These are phyloP conservation scores for Trametes elegans DNA, from an alignment of 768 basidiomycete genomes.

Conservation along the genomic window DNA sequence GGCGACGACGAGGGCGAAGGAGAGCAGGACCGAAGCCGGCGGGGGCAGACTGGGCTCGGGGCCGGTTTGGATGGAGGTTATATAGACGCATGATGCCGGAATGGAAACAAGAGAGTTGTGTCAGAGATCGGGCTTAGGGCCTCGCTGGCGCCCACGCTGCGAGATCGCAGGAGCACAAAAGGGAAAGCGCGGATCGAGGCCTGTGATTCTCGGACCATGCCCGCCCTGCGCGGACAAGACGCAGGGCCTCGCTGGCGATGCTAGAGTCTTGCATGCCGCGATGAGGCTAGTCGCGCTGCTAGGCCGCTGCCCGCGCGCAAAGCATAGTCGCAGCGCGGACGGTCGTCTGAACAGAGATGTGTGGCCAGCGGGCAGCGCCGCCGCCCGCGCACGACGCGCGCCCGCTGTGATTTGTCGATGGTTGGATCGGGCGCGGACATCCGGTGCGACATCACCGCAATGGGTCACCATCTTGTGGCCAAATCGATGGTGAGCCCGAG, in stretches of 20 bases:
- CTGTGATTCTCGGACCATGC: conserved; percentile 8
- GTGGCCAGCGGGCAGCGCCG: neutral
- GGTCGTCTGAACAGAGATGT: neutral
- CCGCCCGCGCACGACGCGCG: neutral
- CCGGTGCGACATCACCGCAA: neutral
- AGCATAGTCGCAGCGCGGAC: neutral
- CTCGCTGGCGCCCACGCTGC: conserved; percentile 6
- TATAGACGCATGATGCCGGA: conserved; percentile 4
- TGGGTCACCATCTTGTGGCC: neutral
- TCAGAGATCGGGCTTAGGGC: neutral
- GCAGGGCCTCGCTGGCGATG: too few species aligned
- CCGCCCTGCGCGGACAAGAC: neutral
- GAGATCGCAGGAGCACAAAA: neutral
- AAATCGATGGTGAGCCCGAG: too few species aligned
- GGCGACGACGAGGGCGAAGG: neutral
- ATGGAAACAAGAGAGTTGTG: conserved; percentile 8
- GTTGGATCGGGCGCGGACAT: neutral
- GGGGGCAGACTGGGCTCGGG: too few species aligned
- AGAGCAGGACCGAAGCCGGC: neutral
- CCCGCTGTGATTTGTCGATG: neutral
- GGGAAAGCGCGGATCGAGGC: too few species aligned
- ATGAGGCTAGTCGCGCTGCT: neutral
- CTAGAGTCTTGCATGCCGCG: neutral
- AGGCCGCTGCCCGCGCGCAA: neutral
- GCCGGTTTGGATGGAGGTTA: neutral